Percentiles rank a stretch among this genome's conserved stretches.
phyloP scores from a whole-genome alignment of 1,139 yeast species.

The Yarrowia galli region DNA sequence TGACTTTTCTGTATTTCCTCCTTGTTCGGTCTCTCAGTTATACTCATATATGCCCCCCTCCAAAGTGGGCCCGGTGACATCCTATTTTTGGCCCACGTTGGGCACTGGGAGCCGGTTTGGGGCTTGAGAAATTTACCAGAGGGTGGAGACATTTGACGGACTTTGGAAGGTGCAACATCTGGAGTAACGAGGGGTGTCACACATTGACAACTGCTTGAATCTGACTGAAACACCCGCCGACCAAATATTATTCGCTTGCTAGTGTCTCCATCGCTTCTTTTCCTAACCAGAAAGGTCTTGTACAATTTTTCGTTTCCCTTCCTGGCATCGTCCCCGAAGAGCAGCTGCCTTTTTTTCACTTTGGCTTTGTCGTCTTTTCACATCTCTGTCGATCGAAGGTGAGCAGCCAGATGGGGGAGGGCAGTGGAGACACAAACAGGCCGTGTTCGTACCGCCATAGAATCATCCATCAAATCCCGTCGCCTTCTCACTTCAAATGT shows the following conservation, averaged over 20 bases:
- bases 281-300: too few relatives aligned
- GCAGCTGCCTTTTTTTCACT: slow-evolving; percentile 1
- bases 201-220: too few relatives aligned
- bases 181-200: too few relatives aligned
- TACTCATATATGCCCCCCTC: too few relatives aligned
- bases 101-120: slow-evolving; percentile 17
- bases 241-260: neutral
- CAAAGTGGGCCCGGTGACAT: slow-evolving; percentile 6
- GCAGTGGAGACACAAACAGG: too few relatives aligned
- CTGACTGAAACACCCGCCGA: neutral
- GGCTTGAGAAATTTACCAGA: slow-evolving; percentile 8
- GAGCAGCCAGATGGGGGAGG: neutral
- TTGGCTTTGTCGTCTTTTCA: slow-evolving; percentile 2
- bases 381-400: slow-evolving; percentile 21
- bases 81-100: slow-evolving; percentile 33
- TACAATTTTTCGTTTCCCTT: neutral
- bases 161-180: neutral
- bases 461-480: too few relatives aligned
- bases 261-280: too few relatives aligned
- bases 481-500: too few relatives aligned
- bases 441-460: too few relatives aligned
- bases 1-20: too few relatives aligned
- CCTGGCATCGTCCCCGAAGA: neutral
- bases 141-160: neutral
- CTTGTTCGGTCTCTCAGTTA: too few relatives aligned